Conservation (phyloP, 2,329 filamentous ascomycete species). For the Pestalotiopsis sp. region DNA sequence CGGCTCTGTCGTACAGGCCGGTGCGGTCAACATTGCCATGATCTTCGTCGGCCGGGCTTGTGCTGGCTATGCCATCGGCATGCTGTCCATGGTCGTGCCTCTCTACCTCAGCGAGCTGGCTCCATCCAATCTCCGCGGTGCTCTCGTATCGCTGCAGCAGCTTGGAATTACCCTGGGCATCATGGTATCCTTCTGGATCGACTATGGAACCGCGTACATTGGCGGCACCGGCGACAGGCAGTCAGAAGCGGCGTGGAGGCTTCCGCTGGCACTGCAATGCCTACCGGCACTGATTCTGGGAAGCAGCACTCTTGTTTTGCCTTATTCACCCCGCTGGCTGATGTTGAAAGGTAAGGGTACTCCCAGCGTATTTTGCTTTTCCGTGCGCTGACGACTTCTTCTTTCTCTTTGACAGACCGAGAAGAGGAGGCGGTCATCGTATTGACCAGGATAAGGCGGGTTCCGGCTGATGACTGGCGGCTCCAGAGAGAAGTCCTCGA, state of each 20-base stretch:
- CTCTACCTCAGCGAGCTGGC: slow-evolving; percentile 44
- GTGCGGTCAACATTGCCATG: slow-evolving; percentile 40
- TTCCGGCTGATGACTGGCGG: slow-evolving; percentile 31
- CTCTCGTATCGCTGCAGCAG: slow-evolving; percentile 47
- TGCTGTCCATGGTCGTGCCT: slow-evolving; percentile 35
- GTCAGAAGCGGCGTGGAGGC: slow-evolving; percentile 44
- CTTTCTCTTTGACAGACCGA: slow-evolving; percentile 14
- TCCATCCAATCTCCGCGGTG: slow-evolving; percentile 48
- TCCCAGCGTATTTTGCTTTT: too few species aligned
- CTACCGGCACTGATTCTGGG: slow-evolving; percentile 48
- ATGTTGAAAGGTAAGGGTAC: slow-evolving; percentile 23
- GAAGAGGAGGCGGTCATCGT: slow-evolving; percentile 33
- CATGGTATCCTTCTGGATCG: slow-evolving; percentile 44
- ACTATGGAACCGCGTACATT: slow-evolving; percentile 43
- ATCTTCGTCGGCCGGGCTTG: slow-evolving; percentile 44
- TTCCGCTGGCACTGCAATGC: slow-evolving; percentile 55
- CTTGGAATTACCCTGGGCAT: slow-evolving; percentile 43
- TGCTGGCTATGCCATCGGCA: slow-evolving; percentile 46
- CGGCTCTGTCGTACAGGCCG: slow-evolving; percentile 32
- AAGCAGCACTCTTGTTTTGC: slow-evolving; percentile 21
- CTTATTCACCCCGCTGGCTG: slow-evolving; percentile 36
- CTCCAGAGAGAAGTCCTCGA: slow-evolving; percentile 35
- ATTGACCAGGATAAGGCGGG: slow-evolving; percentile 34
- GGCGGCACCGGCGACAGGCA: slow-evolving; percentile 47
- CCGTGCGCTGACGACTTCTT: slow-evolving; percentile 1